A percentile compares a stretch with the other conserved stretches of the same genome.
phyloP scores from a whole-genome alignment of 78 protist genomes.

The Dictyostelium brefeldianum region DNA sequence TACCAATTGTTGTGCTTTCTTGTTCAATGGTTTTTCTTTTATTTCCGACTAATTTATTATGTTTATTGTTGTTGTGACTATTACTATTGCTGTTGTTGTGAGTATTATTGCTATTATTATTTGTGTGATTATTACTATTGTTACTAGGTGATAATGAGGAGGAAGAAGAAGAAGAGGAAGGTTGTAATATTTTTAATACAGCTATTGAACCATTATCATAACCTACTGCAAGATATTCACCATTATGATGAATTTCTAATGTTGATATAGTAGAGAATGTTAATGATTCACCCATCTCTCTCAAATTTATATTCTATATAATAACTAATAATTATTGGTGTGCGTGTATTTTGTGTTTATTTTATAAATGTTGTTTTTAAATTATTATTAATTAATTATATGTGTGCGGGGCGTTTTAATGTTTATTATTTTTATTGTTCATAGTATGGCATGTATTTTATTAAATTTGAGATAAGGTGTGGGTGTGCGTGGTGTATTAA shows the following conservation, averaged over 20 bases:
- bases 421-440: not conserved
- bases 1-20: not conserved
- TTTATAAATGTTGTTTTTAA: too few relatives aligned
- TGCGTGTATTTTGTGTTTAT: not conserved
- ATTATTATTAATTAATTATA: too few relatives aligned
- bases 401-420: not conserved
- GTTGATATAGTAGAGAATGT: constrained; percentile 15
- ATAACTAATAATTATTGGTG: too few relatives aligned
- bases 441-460: too few relatives aligned
- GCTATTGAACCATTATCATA: constrained; percentile 64
- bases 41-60: constrained; percentile 8
- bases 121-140: not conserved
- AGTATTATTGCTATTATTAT: too few relatives aligned
- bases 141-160: not conserved
- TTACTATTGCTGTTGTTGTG: not conserved
- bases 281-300: not conserved
- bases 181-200: constrained; percentile 19
- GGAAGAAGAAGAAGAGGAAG: not conserved
- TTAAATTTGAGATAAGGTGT: too few relatives aligned
- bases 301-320: too few relatives aligned
- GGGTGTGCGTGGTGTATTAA: too few relatives aligned
- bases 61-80: not conserved
- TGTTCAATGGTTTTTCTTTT: not conserved
- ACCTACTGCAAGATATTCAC: constrained; percentile 53
- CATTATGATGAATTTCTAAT: constrained; percentile 35